These are phyloP conservation scores for Saccharomycopsis fibuligera DNA, from an alignment of 805 yeast species.

Conservation along the genomic window DNA sequence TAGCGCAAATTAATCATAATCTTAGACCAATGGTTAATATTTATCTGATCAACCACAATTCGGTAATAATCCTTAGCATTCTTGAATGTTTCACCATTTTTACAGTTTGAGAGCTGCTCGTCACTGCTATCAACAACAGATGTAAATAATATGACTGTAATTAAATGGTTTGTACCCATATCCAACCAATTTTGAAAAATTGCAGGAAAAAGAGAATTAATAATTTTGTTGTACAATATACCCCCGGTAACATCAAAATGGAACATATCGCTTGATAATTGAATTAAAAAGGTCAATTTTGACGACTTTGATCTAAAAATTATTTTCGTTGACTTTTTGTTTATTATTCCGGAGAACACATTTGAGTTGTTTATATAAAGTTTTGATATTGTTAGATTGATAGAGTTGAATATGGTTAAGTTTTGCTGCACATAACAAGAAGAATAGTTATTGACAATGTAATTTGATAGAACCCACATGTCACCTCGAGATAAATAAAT, in stretches of 20 bases:
- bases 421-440: conserved; percentile 26
- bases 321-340: conserved; percentile 59
- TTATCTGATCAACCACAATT: conserved; percentile 93
- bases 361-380: conserved; percentile 61
- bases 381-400: conserved; percentile 58
- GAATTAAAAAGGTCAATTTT: conserved; percentile 72
- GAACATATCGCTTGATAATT: conserved; percentile 95
- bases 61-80: conserved; percentile 76
- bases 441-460: conserved; percentile 65
- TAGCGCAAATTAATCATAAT: conserved; percentile 81
- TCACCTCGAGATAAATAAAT: conserved; percentile 80
- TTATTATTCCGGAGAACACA: conserved; percentile 69
- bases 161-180: conserved; percentile 81
- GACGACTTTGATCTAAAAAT: conserved; percentile 92
- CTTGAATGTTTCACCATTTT: conserved; percentile 60
- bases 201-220: conserved; percentile 86
- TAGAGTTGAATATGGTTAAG: conserved; percentile 51
- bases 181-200: conserved; percentile 85
- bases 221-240: conserved; percentile 84
- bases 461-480: conserved; percentile 79
- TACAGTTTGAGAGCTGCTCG: conserved; percentile 21
- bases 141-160: conserved; percentile 83
- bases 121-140: conserved; percentile 54
- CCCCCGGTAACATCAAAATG: conserved; percentile 96
- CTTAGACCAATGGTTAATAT: conserved; percentile 80